Evolutionary conservation across 352 stramenopile species (phyloP), one percentile per base, ranked within the genome.

Genomic region (Phytophthora idaei): DNA sequence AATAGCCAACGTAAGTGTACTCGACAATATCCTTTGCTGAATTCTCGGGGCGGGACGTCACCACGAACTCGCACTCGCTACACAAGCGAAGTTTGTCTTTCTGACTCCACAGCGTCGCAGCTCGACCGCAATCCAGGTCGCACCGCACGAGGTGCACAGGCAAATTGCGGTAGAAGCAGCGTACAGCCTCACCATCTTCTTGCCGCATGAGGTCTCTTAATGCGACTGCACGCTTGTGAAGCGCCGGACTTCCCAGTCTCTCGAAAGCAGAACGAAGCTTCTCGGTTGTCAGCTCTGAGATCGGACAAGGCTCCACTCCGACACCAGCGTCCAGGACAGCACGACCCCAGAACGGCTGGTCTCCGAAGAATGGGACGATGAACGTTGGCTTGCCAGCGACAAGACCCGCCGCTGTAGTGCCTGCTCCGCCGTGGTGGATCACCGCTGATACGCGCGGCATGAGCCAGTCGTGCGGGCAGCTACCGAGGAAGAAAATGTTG

Each of bases 301-400:
- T 88, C 7, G 90, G 84, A 54, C 90, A 92, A 2, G 92, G 90
- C 48, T 80, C 71, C 2, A 92, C 85, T 15, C 92, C 93, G 0
- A 95, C 90, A 10, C 85, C 83, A 5, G 83, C 77, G 0, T 71
- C 79, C 34, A 85, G 71, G 0, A 96, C 78, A 2, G 93, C 90
- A 36, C 89, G 78, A 3, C 89, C 91, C 93, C 93, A 98, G 71
- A 98, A 97, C 32, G 78, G 85, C 64, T 98, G 93, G 66, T 98
- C 93, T 14, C 88, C 90, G 74, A 98, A 98, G 61, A 98, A 98
- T n/a, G 93, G 93, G 59, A 92, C 91, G n/a, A 98, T 85, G 61
- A 98, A 90, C 8, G 90, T 98, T 5, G 93, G 92, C 28, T 97
- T 91, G 2, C 90, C 90, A 28, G 86, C 87, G 15, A 93, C 48